phyloP scores from a whole-genome alignment of 208 protist species.

The Polymyxa betae region DNA sequence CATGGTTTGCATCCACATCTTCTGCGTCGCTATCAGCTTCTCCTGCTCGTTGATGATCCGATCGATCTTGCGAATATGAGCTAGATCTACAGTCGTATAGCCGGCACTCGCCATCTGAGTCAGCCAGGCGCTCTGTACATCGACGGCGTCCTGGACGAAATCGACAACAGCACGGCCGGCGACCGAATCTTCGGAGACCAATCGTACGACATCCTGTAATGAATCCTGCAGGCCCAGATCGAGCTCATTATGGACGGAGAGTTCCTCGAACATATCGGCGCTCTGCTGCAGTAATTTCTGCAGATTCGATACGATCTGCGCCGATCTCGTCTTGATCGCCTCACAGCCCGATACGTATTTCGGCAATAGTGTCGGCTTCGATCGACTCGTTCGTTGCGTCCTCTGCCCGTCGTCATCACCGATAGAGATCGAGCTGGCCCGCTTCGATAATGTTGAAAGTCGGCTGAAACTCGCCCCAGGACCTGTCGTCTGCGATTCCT shows the following conservation, averaged over 20 bases:
- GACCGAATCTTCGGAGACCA: not conserved
- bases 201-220: conserved; percentile 19
- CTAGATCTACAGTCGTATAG: not conserved
- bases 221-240: conserved; percentile 6
- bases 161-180: not conserved
- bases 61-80: not conserved
- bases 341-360: not conserved
- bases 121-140: conserved; percentile 22
- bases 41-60: conserved; percentile 8
- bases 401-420: not conserved
- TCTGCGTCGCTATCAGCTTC: not conserved
- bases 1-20: not conserved
- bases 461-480: not conserved
- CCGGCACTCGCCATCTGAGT: not conserved
- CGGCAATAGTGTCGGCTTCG: not conserved
- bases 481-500: not conserved
- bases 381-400: not conserved
- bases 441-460: not conserved
- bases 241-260: not conserved
- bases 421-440: not conserved
- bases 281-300: conserved; percentile 23
- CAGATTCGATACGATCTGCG: not conserved
- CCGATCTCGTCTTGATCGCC: not conserved
- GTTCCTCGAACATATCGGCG: conserved; percentile 42
- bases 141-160: not conserved